phyloP scores from a whole-genome alignment of 2,329 filamentous ascomycete genomes.

The Macrophomina tecta region DNA sequence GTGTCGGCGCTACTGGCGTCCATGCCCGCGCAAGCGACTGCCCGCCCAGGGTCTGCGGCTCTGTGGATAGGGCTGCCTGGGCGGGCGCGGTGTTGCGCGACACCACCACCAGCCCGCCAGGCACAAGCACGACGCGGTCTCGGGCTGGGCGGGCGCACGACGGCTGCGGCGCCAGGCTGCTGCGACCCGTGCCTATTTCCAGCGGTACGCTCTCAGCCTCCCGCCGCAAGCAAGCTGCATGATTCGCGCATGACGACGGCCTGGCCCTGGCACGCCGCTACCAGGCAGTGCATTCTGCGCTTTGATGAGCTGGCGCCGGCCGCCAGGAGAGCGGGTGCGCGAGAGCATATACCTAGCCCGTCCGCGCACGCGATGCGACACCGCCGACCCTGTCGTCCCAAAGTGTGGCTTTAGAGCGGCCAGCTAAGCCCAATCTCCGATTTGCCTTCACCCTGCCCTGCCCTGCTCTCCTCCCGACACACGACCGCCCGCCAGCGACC shows the following conservation, averaged over 20 bases:
- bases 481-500: slow-evolving; percentile 21
- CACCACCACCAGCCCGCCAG: background rate
- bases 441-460: slow-evolving; percentile 14
- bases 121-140: background rate
- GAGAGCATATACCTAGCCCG: background rate
- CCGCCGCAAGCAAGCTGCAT: slow-evolving; percentile 1
- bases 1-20: background rate
- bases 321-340: slow-evolving; percentile 11
- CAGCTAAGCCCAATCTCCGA: slow-evolving; percentile 28
- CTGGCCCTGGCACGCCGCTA: slow-evolving; percentile 3
- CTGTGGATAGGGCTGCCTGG: slow-evolving; percentile 3
- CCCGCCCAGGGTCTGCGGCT: background rate
- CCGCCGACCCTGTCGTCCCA: slow-evolving; percentile 1
- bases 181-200: slow-evolving; percentile 3
- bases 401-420: slow-evolving; percentile 17
- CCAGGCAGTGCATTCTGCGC: background rate
- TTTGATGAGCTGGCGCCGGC: slow-evolving; percentile 13
- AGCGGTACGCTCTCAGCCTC: slow-evolving; percentile 1
- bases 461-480: slow-evolving; percentile 15
- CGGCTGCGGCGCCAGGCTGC: slow-evolving; percentile 8
- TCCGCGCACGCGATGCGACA: background rate
- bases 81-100: no score
- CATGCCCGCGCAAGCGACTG: slow-evolving; percentile 2
- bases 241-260: slow-evolving; percentile 23
- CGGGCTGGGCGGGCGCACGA: background rate